These are phyloP conservation scores for Leptomonas seymouri DNA, from an alignment of 208 protist genomes.

Conservation along the genomic window DNA sequence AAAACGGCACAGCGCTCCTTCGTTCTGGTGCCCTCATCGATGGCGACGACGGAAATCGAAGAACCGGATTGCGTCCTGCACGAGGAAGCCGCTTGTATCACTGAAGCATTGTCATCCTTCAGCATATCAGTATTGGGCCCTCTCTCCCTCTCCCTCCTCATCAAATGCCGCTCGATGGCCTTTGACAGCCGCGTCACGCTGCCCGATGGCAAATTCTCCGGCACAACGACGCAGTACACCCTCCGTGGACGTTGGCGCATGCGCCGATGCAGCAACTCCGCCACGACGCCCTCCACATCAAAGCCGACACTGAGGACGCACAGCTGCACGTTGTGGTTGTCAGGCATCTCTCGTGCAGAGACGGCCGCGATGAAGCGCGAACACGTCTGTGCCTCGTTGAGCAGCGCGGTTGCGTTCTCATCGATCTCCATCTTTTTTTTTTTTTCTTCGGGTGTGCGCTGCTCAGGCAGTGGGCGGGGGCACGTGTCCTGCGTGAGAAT, in stretches of 20 bases:
- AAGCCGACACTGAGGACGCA: conserved; percentile 72
- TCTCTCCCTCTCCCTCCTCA: not conserved
- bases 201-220: conserved; percentile 87
- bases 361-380: conserved; percentile 43
- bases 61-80: not conserved
- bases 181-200: conserved; percentile 88
- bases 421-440: not conserved
- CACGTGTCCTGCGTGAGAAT: too few species aligned
- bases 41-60: conserved; percentile 40
- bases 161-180: conserved; percentile 41
- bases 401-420: not conserved
- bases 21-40: conserved; percentile 65
- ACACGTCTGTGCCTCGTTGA: conserved; percentile 19
- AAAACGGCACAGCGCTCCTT: conserved; percentile 70
- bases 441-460: not conserved
- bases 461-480: too few species aligned
- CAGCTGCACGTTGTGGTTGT: conserved; percentile 58
- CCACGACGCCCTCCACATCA: conserved; percentile 54
- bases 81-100: not conserved
- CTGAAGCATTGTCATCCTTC: not conserved
- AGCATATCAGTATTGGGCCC: too few species aligned
- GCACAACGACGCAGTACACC: conserved; percentile 90
- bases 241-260: conserved; percentile 15
- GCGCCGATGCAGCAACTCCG: conserved; percentile 33
- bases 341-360: conserved; percentile 36